phyloP scores from a whole-genome alignment of 2,329 filamentous ascomycete species.

The Trichoderma aggressivum region DNA sequence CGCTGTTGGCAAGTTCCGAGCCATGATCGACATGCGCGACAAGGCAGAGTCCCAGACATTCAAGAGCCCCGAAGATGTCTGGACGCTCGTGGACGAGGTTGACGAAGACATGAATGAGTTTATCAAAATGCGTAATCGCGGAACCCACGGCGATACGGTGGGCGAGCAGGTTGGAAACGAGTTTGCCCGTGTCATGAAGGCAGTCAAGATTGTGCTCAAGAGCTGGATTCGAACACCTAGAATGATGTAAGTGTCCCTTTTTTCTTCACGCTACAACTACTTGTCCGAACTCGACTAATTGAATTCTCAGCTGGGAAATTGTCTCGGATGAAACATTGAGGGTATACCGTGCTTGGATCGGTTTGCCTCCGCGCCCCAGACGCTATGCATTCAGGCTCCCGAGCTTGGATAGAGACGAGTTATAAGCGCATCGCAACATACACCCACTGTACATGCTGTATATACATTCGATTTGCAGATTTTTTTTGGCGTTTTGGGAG shows the following conservation, averaged over 20 bases:
- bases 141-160: slow-evolving; percentile 34
- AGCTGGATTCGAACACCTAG: slow-evolving; percentile 69
- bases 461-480: slow-evolving; percentile 8
- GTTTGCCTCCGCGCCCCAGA: slow-evolving; percentile 49
- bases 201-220: slow-evolving; percentile 62
- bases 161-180: slow-evolving; percentile 63
- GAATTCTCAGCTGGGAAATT: slow-evolving; percentile 41
- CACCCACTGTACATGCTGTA: slow-evolving; percentile 8
- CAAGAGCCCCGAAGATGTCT: neutral
- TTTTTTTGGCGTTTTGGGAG: slow-evolving; percentile 1
- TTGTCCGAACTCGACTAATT: neutral
- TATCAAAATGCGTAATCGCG: slow-evolving; percentile 32
- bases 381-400: slow-evolving; percentile 46
- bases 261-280: neutral
- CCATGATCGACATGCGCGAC: slow-evolving; percentile 42
- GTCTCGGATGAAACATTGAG: slow-evolving; percentile 44
- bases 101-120: slow-evolving; percentile 29
- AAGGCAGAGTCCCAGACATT: slow-evolving; percentile 24
- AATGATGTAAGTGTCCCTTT: slow-evolving; percentile 58
- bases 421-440: slow-evolving; percentile 32
- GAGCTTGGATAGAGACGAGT: slow-evolving; percentile 44
- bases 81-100: slow-evolving; percentile 31
- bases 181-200: slow-evolving; percentile 57
- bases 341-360: slow-evolving; percentile 50
- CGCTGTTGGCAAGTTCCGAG: slow-evolving; percentile 69